Evolutionary conservation across 2,329 filamentous ascomycete genomes (phyloP), one percentile per base, ranked within the genome.

Genomic region (Chrysoporthe puriensis): DNA sequence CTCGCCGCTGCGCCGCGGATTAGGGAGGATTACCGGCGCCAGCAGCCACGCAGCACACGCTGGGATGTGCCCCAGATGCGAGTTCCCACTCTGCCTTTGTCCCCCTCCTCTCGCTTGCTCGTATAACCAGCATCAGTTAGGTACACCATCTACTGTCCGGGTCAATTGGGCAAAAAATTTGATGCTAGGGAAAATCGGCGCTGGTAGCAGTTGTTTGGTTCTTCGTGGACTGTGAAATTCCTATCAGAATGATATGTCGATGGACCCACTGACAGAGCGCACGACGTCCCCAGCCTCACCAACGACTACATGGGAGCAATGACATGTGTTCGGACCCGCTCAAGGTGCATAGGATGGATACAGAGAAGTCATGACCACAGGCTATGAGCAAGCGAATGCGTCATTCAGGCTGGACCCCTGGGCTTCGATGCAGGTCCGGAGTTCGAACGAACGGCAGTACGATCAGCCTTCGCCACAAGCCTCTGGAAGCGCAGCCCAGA

Each of bases 371-470:
- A 26, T 21, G 48, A n/a, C 48, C 21, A 26, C 13, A 11, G n/a
- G 48, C 21, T 21, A 52, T 32, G 34, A 32, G 34, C 16, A 42
- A 21, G 11, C 9, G 36, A 43, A 52, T 62, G 46, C 34, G 34
- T 16, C 34, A 52, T n/a, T 42, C 46, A 26, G 14, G 56, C 18
- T 2, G 2, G 18, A 1, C 26, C 9, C 16, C 48, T n/a, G 13
- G 34, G 42, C 48, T n/a, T 32, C 34, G 61, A 54, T 42, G 61
- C 61, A 63, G 36, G 34, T 44, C 48, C 61, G n/a, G 1, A 56
- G 36, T 44, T 62, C 18, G 44, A 21, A 56, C n/a, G 18, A 18
- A 36, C 18, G 16, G 4, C 50, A 54, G 50, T 21, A 40, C 36
- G 36, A 1, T 40, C 9, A 40, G 36, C 36, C 36, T 46, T n/a